Conservation (phyloP, 495 filamentous ascomycete genomes). For the Pseudoneurospora amorphoporcata region DNA sequence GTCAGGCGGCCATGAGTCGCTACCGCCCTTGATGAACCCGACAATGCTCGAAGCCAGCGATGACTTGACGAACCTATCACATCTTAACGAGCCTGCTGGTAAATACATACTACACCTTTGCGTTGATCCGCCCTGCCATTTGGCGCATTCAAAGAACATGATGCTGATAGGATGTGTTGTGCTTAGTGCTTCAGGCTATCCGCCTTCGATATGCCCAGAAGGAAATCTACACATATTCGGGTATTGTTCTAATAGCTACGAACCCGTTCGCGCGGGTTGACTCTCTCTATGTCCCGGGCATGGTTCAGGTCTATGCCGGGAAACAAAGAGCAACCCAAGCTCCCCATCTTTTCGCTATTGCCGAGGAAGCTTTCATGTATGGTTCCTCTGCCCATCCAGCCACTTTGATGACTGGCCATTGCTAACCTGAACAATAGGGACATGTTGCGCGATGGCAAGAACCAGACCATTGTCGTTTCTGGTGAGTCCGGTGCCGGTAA, state of each 20-base stretch:
- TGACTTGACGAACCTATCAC: slow-evolving; percentile 93
- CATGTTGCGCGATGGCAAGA: slow-evolving; percentile 91
- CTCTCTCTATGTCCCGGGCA: slow-evolving; percentile 95
- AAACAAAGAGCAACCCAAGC: slow-evolving; percentile 95
- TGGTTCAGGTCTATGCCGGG: slow-evolving; percentile 98
- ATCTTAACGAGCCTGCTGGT: slow-evolving; percentile 98
- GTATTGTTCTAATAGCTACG: slow-evolving; percentile 96
- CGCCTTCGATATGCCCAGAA: slow-evolving; percentile 96
- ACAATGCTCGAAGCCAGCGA: slow-evolving; percentile 97
- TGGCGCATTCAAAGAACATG: not conserved
- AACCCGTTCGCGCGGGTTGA: slow-evolving; percentile 98
- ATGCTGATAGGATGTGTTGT: slow-evolving; percentile 24
- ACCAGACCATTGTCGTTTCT: slow-evolving; percentile 97
- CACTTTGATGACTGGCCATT: not conserved
- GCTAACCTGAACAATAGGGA: slow-evolving; percentile 47
- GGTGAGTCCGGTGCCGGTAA: slow-evolving; percentile 98
- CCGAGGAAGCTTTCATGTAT: slow-evolving; percentile 96
- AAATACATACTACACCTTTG: slow-evolving; percentile 20
- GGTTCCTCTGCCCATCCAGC: slow-evolving; percentile 10
- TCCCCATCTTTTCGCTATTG: slow-evolving; percentile 97
- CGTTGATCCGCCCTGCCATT: not conserved
- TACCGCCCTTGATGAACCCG: slow-evolving; percentile 96
- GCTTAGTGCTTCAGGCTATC: slow-evolving; percentile 87
- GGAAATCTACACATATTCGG: slow-evolving; percentile 99
- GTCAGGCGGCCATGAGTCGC: slow-evolving; percentile 52